Conservation (phyloP, 805 yeast species). For the Saturnispora halmiae region DNA sequence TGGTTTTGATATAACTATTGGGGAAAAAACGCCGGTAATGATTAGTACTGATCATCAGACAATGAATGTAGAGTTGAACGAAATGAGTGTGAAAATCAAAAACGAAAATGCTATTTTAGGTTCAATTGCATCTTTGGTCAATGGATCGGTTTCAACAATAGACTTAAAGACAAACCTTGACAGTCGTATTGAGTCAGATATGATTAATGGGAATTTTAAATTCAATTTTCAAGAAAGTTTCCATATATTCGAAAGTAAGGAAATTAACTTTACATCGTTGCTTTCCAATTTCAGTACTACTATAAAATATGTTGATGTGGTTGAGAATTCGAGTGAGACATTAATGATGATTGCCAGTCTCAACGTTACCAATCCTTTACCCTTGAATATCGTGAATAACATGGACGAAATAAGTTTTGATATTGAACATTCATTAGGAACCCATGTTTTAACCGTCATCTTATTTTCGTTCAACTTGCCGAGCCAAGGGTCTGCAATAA, state of each 20-base stretch:
- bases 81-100: neutral
- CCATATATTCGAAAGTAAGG: neutral
- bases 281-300: conserved; percentile 2
- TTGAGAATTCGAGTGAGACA: conserved; percentile 22
- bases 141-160: neutral
- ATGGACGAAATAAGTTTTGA: conserved; percentile 18
- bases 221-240: neutral
- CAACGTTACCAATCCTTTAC: conserved; percentile 29
- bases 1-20: neutral
- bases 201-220: conserved; percentile 8
- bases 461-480: conserved; percentile 20
- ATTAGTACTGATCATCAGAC: neutral
- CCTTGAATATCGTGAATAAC: conserved; percentile 22
- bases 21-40: too few species aligned
- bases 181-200: conserved; percentile 2
- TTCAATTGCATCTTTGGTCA: neutral
- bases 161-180: neutral
- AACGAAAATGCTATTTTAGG: conserved; percentile 1
- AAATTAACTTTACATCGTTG: neutral
- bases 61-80: neutral
- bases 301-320: conserved; percentile 16
- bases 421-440: conserved; percentile 24
- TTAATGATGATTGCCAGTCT: conserved; percentile 27
- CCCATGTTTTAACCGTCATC: conserved; percentile 28
- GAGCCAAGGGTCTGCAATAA: neutral